phyloP scores from a whole-genome alignment of 2,329 filamentous ascomycete genomes.

The Scopulariopsis brevicaulis region DNA sequence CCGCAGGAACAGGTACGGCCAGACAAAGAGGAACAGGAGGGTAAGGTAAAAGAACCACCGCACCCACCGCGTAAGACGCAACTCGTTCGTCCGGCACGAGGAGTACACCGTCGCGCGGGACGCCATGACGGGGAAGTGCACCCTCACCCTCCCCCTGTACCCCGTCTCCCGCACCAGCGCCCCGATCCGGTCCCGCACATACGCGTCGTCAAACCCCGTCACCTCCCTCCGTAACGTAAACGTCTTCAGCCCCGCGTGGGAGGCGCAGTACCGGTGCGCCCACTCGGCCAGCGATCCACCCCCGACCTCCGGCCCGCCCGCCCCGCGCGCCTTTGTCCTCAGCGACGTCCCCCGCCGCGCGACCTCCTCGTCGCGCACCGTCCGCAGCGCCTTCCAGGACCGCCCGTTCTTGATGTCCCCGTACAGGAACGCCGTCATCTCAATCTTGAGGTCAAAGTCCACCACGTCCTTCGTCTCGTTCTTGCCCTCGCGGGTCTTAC shows the following conservation, averaged over 20 bases:
- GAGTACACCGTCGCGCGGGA: slow-evolving; percentile 52
- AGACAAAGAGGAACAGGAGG: slow-evolving; percentile 57
- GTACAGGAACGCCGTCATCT: slow-evolving; percentile 47
- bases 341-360: slow-evolving; percentile 54
- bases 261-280: slow-evolving; percentile 57
- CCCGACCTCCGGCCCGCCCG: slow-evolving; percentile 23
- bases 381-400: slow-evolving; percentile 32
- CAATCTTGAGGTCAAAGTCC: slow-evolving; percentile 49
- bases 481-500: slow-evolving; percentile 35
- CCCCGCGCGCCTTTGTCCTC: slow-evolving; percentile 14
- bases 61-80: slow-evolving; percentile 54
- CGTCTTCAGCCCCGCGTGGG: slow-evolving; percentile 42
- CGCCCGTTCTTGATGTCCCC: slow-evolving; percentile 24
- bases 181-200: slow-evolving; percentile 38
- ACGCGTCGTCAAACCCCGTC: slow-evolving; percentile 46
- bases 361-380: slow-evolving; percentile 46
- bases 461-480: slow-evolving; percentile 32
- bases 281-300: slow-evolving; percentile 31
- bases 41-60: slow-evolving; percentile 54
- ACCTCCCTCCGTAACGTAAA: slow-evolving; percentile 42
- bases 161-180: slow-evolving; percentile 50
- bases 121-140: slow-evolving; percentile 49
- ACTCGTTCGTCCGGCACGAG: slow-evolving; percentile 47
- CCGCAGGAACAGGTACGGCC: slow-evolving; percentile 57
- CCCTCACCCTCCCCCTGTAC: slow-evolving; percentile 50